These are phyloP conservation scores for Carallia brachiata DNA, from an alignment of 345 rosid genomes.

Conservation along the genomic window DNA sequence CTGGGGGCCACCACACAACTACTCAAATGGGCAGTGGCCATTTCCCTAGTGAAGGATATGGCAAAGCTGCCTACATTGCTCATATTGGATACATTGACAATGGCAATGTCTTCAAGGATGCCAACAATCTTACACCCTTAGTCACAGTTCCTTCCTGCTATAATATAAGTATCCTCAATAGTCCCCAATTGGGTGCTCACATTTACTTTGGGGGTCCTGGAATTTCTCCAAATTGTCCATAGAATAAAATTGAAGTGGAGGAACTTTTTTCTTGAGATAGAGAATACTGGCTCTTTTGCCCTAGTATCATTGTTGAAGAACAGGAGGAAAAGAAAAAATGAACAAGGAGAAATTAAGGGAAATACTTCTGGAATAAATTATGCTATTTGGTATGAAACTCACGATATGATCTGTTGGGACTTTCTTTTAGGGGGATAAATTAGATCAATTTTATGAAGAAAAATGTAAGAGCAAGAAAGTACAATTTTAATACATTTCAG, in stretches of 20 bases:
- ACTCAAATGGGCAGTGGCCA: slow-evolving; percentile 27
- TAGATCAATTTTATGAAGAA: too few relatives aligned
- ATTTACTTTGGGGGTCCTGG: slow-evolving; percentile 1
- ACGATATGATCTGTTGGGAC: too few relatives aligned
- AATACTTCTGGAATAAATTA: too few relatives aligned
- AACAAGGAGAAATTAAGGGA: too few relatives aligned
- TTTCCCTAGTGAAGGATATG: slow-evolving; percentile 8
- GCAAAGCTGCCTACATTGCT: slow-evolving; percentile 5
- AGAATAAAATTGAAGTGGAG: background rate
- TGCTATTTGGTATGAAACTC: too few relatives aligned
- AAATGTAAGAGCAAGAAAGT: too few relatives aligned
- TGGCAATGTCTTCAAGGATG: background rate
- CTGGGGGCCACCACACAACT: slow-evolving; percentile 8
- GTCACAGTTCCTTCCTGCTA: background rate
- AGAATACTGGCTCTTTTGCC: too few relatives aligned
- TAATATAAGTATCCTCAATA: background rate
- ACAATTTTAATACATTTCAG: too few relatives aligned
- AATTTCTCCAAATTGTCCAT: background rate
- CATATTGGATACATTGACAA: slow-evolving; percentile 1
- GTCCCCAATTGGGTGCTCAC: background rate
- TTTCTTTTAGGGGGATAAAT: too few relatives aligned
- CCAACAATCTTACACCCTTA: background rate
- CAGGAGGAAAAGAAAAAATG: too few relatives aligned
- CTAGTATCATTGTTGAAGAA: too few relatives aligned
- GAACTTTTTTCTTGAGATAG: too few relatives aligned